Evolutionary conservation across 805 yeast genomes (phyloP), one percentile per base, ranked within the genome.

Genomic region (Candida cerambycidarum): DNA sequence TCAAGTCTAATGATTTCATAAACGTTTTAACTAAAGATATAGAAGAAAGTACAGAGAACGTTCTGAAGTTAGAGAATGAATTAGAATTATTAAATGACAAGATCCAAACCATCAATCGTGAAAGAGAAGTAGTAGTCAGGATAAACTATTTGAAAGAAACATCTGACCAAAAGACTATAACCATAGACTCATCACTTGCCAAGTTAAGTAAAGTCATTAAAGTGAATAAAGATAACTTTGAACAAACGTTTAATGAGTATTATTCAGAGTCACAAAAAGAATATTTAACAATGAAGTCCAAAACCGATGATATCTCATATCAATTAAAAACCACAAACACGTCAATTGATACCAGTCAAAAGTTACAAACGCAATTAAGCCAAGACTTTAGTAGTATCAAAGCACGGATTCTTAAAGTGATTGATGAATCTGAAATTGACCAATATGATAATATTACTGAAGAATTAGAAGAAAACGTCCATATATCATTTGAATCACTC

Each of bases 381-480:
- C 30, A 16, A n/a, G 28, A 41, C 9, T 19, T 36, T 10, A n/a
- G 30, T 34, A 7, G 27, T 17, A 5, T 25, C 39, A 7, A 44
- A 38, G 31, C 14, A 29, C 4, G 36, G 37, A 65, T 69, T 2
- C 43, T 58, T 2, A 45, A 48, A 7, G 63, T 60, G 2, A 53
- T 70, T 0, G 56, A 56, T 5, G 62, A 59, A 41, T 56, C 55
- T 11, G 75, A 70, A n/a, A 62, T 82, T 16, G 70, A 69, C 2
- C 73, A 74, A 1, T 85, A 80, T 55, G 79, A 76, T 27, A 63
- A 62, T 1, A 66, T 75, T 5, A 47, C 83, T 2, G 56, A 60
- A 19, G 84, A 79, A 12, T 68, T 83, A 4, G 92, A 87, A 53
- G 75, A 73, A 13, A 83, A 82, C 32, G 77, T 79, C 49, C 73